Conservation (phyloP, 164 flowering plant species). For the Piper longum region DNA sequence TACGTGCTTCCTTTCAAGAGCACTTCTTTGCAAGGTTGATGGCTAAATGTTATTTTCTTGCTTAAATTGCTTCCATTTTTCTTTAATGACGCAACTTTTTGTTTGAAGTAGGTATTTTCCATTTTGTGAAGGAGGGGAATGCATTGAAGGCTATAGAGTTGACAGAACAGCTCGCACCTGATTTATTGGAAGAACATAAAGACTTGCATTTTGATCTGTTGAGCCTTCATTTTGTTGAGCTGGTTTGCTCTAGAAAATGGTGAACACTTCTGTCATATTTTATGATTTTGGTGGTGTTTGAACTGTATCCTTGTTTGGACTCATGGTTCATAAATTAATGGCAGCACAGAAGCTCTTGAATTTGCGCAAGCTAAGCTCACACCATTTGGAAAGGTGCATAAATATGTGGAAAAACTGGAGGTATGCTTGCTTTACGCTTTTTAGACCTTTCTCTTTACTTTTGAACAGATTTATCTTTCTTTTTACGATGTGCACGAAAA, state of each 20-base stretch:
- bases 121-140: slow-evolving; percentile 68
- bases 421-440: slow-evolving; percentile 23
- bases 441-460: neutral
- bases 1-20: neutral
- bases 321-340: slow-evolving; percentile 8
- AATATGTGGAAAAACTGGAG: slow-evolving; percentile 69
- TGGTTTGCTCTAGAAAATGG: slow-evolving; percentile 70
- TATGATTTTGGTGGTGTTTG: neutral
- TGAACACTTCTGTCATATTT: slow-evolving; percentile 16
- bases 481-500: neutral
- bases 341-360: slow-evolving; percentile 91
- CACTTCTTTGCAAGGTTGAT: neutral
- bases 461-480: neutral
- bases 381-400: slow-evolving; percentile 69
- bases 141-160: slow-evolving; percentile 78
- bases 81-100: neutral
- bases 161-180: slow-evolving; percentile 60
- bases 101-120: slow-evolving; percentile 42
- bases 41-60: neutral
- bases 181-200: slow-evolving; percentile 57
- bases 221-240: slow-evolving; percentile 89
- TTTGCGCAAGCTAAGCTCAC: slow-evolving; percentile 74
- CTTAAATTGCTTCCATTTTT: no score
- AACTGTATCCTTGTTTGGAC: neutral
- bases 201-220: slow-evolving; percentile 93